Conservation (phyloP, 2,329 filamentous ascomycete species). For the Colletotrichum sp. region DNA sequence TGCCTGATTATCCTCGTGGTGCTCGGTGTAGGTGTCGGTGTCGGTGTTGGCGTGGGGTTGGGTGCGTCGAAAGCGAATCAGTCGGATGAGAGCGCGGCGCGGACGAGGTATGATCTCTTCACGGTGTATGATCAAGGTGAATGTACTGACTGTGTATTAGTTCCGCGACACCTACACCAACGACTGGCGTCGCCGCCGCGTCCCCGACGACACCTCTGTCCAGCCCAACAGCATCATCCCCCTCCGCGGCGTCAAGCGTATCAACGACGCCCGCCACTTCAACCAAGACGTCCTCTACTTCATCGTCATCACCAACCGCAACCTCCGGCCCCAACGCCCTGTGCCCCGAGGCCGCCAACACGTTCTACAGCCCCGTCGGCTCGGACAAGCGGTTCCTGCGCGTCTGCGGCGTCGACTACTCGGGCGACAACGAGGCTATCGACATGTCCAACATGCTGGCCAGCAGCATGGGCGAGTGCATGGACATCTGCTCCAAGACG, state of each 20-base stretch:
- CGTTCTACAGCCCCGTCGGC: slow-evolving; percentile 45
- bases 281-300: slow-evolving; percentile 18
- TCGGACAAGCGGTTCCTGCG: slow-evolving; percentile 47
- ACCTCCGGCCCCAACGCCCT: slow-evolving; percentile 30
- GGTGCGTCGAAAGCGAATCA: neutral
- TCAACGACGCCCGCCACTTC: neutral
- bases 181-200: neutral
- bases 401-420: slow-evolving; percentile 52
- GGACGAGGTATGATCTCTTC: neutral
- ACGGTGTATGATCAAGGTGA: neutral
- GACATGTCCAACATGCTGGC: slow-evolving; percentile 41
- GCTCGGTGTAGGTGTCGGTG: slow-evolving; percentile 44
- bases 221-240: neutral
- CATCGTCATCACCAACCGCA: slow-evolving; percentile 25
- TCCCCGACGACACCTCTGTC: neutral
- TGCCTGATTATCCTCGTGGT: slow-evolving; percentile 34
- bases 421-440: slow-evolving; percentile 34
- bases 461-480: slow-evolving; percentile 47
- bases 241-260: neutral
- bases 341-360: slow-evolving; percentile 50
- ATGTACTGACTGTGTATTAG: neutral
- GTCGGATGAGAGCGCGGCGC: neutral
- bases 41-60: slow-evolving; percentile 42
- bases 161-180: neutral
- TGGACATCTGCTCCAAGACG: slow-evolving; percentile 46